These are phyloP conservation scores for Botrytis hyacinthi DNA, from an alignment of 2,329 filamentous ascomycete species.

Conservation along the genomic window DNA sequence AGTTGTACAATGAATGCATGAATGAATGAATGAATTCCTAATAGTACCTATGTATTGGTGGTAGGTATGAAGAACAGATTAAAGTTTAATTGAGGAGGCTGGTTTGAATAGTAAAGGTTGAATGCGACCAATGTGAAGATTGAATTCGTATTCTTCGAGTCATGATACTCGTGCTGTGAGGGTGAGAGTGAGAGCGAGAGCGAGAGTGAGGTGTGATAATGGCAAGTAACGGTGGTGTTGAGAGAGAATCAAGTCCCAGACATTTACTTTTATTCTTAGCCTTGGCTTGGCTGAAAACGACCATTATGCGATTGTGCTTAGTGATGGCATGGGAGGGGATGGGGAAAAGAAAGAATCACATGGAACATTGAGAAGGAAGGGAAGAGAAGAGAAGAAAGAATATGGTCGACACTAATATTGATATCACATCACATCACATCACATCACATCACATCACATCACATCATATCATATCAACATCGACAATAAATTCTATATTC, in stretches of 20 bases:
- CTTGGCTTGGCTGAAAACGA: conserved; percentile 1
- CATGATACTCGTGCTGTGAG: background rate
- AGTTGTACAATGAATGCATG: background rate
- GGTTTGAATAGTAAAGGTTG: background rate
- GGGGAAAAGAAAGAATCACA: background rate
- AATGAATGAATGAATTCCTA: background rate
- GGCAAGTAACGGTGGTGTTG: background rate
- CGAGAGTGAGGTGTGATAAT: background rate
- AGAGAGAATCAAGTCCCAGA: background rate
- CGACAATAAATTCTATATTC: no score
- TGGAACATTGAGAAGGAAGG: background rate
- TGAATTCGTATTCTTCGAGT: background rate
- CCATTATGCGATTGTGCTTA: background rate
- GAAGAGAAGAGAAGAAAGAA: background rate
- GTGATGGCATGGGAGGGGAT: background rate
- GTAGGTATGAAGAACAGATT: background rate
- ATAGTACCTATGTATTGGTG: no score
- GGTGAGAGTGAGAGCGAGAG: no score
- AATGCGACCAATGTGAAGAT: conserved; percentile 1
- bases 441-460: no score
- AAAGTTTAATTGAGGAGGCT: conserved; percentile 14
- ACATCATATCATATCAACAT: no score
- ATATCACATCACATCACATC: no score
- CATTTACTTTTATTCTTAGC: background rate
- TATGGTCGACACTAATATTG: no score